Percentiles rank a stretch among this genome's conserved stretches.
Evolutionary conservation across 768 basidiomycete species (phyloP).

Genomic region (Exsudoporus frostii): DNA sequence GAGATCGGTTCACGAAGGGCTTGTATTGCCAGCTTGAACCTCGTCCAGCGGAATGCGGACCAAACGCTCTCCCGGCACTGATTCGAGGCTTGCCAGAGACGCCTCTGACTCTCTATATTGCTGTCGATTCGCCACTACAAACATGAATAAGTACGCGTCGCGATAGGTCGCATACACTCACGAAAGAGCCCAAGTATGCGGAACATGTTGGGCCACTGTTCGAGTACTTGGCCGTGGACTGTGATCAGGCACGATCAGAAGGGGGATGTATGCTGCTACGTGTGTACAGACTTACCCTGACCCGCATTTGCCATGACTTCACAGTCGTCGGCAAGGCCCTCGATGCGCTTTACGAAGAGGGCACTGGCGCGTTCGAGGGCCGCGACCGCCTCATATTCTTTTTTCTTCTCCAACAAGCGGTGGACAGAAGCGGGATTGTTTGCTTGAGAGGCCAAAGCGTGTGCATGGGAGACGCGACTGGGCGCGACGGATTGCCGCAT

Average conservation of each 20-base stretch:
- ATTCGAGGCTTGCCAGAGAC: constrained; percentile 7
- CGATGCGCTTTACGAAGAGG: constrained; percentile 64
- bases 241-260: constrained; percentile 1
- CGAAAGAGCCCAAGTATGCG: constrained; percentile 67
- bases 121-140: constrained; percentile 50
- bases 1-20: constrained; percentile 6
- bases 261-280: too few species aligned
- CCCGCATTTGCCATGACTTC: constrained; percentile 78
- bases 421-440: constrained; percentile 48
- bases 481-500: constrained; percentile 60
- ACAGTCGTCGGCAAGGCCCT: constrained; percentile 67
- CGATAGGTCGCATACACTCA: constrained; percentile 34
- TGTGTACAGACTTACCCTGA: constrained; percentile 42
- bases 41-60: constrained; percentile 76
- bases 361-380: constrained; percentile 66
- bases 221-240: constrained; percentile 77
- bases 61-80: constrained; percentile 52
- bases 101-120: constrained; percentile 28
- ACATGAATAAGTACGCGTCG: background rate
- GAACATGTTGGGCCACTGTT: constrained; percentile 84
- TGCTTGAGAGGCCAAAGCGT: constrained; percentile 34
- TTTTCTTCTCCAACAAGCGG: constrained; percentile 74
- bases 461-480: constrained; percentile 48
- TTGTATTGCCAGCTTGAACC: constrained; percentile 36
- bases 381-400: constrained; percentile 72